phyloP scores from a whole-genome alignment of 495 filamentous ascomycete genomes.

The Bacidia rubella region DNA sequence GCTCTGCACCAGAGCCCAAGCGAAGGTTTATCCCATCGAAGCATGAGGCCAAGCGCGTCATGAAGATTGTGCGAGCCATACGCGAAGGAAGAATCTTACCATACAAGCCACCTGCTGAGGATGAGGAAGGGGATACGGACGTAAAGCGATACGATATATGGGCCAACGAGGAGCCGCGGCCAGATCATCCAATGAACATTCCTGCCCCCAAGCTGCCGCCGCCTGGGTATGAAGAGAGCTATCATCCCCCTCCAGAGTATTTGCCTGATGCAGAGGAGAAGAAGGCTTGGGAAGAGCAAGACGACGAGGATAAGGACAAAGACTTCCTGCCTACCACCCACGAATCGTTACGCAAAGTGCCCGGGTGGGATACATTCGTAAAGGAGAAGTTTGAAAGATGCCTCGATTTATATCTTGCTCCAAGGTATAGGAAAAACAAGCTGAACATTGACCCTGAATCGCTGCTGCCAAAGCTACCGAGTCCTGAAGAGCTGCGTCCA shows the following conservation, averaged over 20 bases:
- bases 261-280: conserved; percentile 73
- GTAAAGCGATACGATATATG: conserved; percentile 80
- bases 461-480: conserved; percentile 86
- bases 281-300: conserved; percentile 74
- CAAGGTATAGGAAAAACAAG: conserved; percentile 79
- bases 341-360: conserved; percentile 75
- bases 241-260: conserved; percentile 94
- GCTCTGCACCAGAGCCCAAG: conserved; percentile 89
- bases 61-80: conserved; percentile 96
- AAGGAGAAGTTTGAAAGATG: conserved; percentile 95
- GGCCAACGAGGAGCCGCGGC: conserved; percentile 72
- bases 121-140: conserved; percentile 54
- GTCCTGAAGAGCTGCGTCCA: conserved; percentile 79
- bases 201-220: conserved; percentile 93
- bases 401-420: conserved; percentile 88
- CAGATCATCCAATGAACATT: conserved; percentile 86
- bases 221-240: conserved; percentile 86
- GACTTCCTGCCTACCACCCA: conserved; percentile 76
- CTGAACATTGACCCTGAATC: conserved; percentile 94
- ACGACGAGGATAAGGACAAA: conserved; percentile 81
- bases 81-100: conserved; percentile 86
- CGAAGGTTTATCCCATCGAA: conserved; percentile 94
- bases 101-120: conserved; percentile 68
- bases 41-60: conserved; percentile 89
- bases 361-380: conserved; percentile 79